Evolutionary conservation across 2,329 filamentous ascomycete genomes (phyloP).

Genomic region (Aspergillus glaucus): DNA sequence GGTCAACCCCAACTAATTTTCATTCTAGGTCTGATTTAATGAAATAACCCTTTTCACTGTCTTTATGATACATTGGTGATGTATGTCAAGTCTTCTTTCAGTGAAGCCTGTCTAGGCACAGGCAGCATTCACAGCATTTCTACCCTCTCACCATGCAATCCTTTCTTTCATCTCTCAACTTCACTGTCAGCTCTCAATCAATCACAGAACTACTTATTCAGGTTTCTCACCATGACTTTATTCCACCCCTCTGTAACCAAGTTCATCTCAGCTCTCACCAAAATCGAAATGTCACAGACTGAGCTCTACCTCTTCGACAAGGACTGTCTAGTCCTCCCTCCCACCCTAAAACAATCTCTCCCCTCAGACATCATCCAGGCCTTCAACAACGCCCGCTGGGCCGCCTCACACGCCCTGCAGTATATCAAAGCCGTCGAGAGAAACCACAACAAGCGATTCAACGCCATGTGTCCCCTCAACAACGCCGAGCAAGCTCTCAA

Average conservation of each 20-base stretch:
- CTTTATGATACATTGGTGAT: no score
- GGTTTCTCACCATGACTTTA: no score
- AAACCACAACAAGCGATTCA: constrained; percentile 14
- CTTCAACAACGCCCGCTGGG: constrained; percentile 9
- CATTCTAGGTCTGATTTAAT: no score
- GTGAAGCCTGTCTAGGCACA: background rate
- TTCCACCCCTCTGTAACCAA: background rate
- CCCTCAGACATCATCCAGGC: constrained; percentile 4
- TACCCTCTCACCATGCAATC: background rate
- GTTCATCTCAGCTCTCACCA: background rate
- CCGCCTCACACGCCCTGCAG: constrained; percentile 10
- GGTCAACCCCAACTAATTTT: no score
- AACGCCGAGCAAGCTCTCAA: constrained; percentile 1
- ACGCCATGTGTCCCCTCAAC: constrained; percentile 18
- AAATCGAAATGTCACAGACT: background rate
- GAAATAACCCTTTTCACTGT: no score
- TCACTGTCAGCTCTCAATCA: background rate
- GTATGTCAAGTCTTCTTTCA: background rate
- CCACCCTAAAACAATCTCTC: constrained; percentile 7
- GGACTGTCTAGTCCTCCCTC: constrained; percentile 10
- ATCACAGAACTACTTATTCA: no score
- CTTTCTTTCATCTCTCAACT: background rate
- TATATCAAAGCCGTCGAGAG: constrained; percentile 12
- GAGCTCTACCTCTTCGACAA: constrained; percentile 11
- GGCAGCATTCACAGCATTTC: background rate